Percentiles rank a stretch among this genome's conserved stretches.
Evolutionary conservation across 495 filamentous ascomycete genomes (phyloP).

Genomic region (Penicillium canariense): DNA sequence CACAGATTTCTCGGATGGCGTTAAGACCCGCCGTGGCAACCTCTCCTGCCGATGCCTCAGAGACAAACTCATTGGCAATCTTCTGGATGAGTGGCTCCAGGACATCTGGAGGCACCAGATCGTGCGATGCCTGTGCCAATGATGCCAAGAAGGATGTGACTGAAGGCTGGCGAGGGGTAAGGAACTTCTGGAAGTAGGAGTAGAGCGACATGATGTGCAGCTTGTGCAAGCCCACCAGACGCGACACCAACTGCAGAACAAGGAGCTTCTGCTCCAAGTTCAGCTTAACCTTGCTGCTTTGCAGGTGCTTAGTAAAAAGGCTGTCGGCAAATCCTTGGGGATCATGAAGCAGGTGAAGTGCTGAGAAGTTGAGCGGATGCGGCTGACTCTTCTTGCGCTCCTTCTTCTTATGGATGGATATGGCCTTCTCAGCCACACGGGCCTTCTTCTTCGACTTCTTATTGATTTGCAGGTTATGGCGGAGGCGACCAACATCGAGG

Average conservation of each 20-base stretch:
- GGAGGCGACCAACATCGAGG: conserved; percentile 75
- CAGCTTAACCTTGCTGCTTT: conserved; percentile 80
- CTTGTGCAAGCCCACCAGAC: conserved; percentile 91
- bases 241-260: conserved; percentile 83
- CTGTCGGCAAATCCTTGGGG: conserved; percentile 92
- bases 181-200: conserved; percentile 81
- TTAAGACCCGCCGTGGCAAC: conserved; percentile 93
- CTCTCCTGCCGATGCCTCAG: conserved; percentile 86
- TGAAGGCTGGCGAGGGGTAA: conserved; percentile 83
- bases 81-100: conserved; percentile 90
- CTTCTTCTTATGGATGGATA: conserved; percentile 66
- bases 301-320: conserved; percentile 87
- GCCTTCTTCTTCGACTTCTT: conserved; percentile 92
- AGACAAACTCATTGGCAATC: conserved; percentile 98
- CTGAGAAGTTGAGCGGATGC: conserved; percentile 91
- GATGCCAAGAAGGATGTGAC: conserved; percentile 95
- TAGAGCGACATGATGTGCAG: conserved; percentile 81
- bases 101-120: conserved; percentile 87
- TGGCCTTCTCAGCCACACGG: conserved; percentile 73
- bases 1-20: conserved; percentile 90
- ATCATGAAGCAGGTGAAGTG: conserved; percentile 93
- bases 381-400: conserved; percentile 85
- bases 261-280: conserved; percentile 87
- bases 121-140: conserved; percentile 87
- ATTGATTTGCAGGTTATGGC: conserved; percentile 84